Conservation (phyloP, 768 basidiomycete species). For the Phaeotremella skinneri region DNA sequence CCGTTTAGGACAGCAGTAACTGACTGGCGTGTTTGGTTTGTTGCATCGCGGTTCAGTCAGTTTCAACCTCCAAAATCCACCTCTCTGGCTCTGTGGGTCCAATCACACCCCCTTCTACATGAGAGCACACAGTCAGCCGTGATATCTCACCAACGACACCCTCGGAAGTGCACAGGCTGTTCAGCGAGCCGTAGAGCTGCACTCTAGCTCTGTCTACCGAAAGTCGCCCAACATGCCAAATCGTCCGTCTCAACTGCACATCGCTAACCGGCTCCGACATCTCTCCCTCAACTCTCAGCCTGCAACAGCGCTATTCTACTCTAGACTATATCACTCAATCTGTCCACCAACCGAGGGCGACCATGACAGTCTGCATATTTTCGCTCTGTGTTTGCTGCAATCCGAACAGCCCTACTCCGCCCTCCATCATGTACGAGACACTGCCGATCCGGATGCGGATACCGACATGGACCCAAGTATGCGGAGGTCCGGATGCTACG, state of each 20-base stretch:
- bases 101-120: too few relatives aligned
- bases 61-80: too few relatives aligned
- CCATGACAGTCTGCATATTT: conserved; percentile 38
- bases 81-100: too few relatives aligned
- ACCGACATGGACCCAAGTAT: conserved; percentile 8
- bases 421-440: conserved; percentile 34
- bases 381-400: conserved; percentile 37
- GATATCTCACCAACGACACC: too few relatives aligned
- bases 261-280: conserved; percentile 29
- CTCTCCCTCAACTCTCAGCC: conserved; percentile 32
- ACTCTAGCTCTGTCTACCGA: too few relatives aligned
- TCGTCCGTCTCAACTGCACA: conserved; percentile 27
- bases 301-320: conserved; percentile 37
- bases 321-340: conserved; percentile 32
- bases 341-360: conserved; percentile 22
- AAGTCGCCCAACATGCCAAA: conserved; percentile 8
- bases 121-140: too few relatives aligned
- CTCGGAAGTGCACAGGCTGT: too few relatives aligned
- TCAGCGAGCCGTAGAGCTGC: too few relatives aligned
- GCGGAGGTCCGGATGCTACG: conserved; percentile 23
- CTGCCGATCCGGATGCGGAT: conserved; percentile 29
- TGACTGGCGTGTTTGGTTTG: too few relatives aligned
- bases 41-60: too few relatives aligned
- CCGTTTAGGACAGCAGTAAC: too few relatives aligned
- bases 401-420: conserved; percentile 36